phyloP scores from a whole-genome alignment of 2,329 filamentous ascomycete species.

The Emericellopsis cladophorae region DNA sequence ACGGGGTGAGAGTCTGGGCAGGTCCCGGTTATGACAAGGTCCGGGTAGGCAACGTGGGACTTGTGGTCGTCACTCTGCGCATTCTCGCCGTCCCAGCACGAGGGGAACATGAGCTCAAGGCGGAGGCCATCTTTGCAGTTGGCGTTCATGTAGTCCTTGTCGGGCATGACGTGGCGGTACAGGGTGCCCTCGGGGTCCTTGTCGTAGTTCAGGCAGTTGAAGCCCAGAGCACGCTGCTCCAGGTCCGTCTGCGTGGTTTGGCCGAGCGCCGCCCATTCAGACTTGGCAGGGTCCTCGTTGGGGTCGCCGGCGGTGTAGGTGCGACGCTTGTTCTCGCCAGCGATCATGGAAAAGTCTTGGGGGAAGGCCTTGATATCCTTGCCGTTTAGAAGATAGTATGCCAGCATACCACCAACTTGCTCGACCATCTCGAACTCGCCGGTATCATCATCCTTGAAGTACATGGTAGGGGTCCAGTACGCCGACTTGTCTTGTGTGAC shows the following conservation, averaged over 20 bases:
- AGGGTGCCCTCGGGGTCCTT: slow-evolving; percentile 56
- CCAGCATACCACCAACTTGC: slow-evolving; percentile 73
- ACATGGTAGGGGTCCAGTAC: slow-evolving; percentile 73
- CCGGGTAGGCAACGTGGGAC: slow-evolving; percentile 66
- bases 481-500: slow-evolving; percentile 75
- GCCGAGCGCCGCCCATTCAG: slow-evolving; percentile 51
- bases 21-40: slow-evolving; percentile 59
- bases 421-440: slow-evolving; percentile 55
- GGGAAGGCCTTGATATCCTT: slow-evolving; percentile 64
- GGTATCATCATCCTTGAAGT: slow-evolving; percentile 57
- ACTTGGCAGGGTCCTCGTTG: slow-evolving; percentile 52
- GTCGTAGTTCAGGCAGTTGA: slow-evolving; percentile 87
- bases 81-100: slow-evolving; percentile 69
- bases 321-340: slow-evolving; percentile 56
- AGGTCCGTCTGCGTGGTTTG: slow-evolving; percentile 56
- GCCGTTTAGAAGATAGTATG: slow-evolving; percentile 68
- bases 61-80: slow-evolving; percentile 40
- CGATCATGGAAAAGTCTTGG: slow-evolving; percentile 66
- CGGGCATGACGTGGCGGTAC: slow-evolving; percentile 69
- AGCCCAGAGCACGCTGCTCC: slow-evolving; percentile 71
- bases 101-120: slow-evolving; percentile 77
- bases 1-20: slow-evolving; percentile 60
- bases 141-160: slow-evolving; percentile 66
- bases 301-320: slow-evolving; percentile 59
- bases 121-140: slow-evolving; percentile 75